A percentile compares a stretch with the other conserved stretches of the same genome.
Evolutionary conservation across 352 stramenopile species (phyloP).

Genomic region (Globisporangium viniferum): DNA sequence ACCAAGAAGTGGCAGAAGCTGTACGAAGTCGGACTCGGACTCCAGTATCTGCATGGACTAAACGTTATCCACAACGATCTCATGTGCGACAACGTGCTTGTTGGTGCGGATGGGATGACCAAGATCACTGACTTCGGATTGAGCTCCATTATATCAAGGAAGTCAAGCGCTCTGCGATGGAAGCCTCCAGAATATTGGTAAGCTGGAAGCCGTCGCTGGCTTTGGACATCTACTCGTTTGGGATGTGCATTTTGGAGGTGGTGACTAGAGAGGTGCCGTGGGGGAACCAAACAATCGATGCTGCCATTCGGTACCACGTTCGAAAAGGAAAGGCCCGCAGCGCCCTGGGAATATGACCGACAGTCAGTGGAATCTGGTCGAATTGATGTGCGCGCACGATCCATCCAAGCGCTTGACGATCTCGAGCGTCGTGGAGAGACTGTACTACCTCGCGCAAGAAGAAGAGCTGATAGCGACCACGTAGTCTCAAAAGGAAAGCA

Average conservation of each 20-base stretch:
- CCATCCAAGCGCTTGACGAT: constrained; percentile 2
- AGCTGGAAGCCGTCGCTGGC: background rate
- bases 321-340: background rate
- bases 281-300: background rate
- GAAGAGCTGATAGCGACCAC: background rate
- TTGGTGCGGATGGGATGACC: constrained; percentile 17
- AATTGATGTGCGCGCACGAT: background rate
- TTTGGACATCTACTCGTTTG: constrained; percentile 14
- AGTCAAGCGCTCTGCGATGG: background rate
- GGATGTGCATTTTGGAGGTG: constrained; percentile 18
- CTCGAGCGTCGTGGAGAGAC: constrained; percentile 5
- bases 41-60: constrained; percentile 23
- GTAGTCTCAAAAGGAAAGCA: no score
- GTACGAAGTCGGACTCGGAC: constrained; percentile 16
- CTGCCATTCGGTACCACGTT: background rate
- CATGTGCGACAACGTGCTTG: constrained; percentile 23
- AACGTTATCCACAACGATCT: constrained; percentile 23
- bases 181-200: constrained; percentile 2
- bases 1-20: constrained; percentile 19
- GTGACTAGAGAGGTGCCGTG: constrained; percentile 8
- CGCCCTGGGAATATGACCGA: background rate
- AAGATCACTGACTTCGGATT: constrained; percentile 26
- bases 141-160: background rate
- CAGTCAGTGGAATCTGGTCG: constrained; percentile 1
- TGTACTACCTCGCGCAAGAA: background rate